Percentiles rank a stretch among this genome's conserved stretches.
phyloP scores from a whole-genome alignment of 2,329 filamentous ascomycete genomes.

The Atkinsonella texensis region DNA sequence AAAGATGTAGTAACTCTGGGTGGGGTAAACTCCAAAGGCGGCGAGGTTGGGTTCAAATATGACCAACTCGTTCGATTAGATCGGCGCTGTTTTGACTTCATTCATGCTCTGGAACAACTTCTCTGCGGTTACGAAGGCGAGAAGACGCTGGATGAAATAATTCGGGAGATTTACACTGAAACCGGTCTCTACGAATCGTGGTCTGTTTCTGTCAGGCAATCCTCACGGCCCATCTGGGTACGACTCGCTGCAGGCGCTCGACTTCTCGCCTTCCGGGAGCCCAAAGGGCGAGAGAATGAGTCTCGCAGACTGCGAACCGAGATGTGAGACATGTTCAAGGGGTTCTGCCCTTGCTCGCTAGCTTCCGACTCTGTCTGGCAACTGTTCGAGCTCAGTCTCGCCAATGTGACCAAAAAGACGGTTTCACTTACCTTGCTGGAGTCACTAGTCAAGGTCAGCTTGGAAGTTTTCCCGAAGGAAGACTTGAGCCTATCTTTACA shows the following conservation, averaged over 20 bases:
- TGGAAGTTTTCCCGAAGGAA: conserved; percentile 5
- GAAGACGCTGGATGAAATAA: conserved; percentile 7
- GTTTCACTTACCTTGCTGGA: conserved; percentile 5
- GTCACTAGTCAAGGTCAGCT: conserved; percentile 3
- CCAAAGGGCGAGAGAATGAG: conserved; percentile 3
- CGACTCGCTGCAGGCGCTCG: conserved; percentile 6
- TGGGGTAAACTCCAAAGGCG: background rate
- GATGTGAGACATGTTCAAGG: conserved; percentile 7
- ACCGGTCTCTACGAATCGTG: conserved; percentile 5
- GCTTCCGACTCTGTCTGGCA: conserved; percentile 5
- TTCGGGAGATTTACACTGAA: conserved; percentile 6
- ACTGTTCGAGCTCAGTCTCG: conserved; percentile 5
- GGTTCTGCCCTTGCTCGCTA: background rate
- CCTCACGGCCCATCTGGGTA: conserved; percentile 2
- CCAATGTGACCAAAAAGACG: conserved; percentile 2
- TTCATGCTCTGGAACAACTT: conserved; percentile 7
- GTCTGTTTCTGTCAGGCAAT: conserved; percentile 4
- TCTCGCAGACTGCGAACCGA: background rate
- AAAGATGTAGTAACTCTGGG: conserved; percentile 4
- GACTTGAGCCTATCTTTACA: conserved; percentile 4
- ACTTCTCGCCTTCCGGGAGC: conserved; percentile 1
- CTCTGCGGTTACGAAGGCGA: conserved; percentile 7
- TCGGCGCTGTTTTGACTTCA: conserved; percentile 7
- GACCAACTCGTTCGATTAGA: conserved; percentile 5
- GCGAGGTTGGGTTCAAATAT: conserved; percentile 2